Conservation (phyloP, 495 filamentous ascomycete genomes). For the Penicillium paradoxum region DNA sequence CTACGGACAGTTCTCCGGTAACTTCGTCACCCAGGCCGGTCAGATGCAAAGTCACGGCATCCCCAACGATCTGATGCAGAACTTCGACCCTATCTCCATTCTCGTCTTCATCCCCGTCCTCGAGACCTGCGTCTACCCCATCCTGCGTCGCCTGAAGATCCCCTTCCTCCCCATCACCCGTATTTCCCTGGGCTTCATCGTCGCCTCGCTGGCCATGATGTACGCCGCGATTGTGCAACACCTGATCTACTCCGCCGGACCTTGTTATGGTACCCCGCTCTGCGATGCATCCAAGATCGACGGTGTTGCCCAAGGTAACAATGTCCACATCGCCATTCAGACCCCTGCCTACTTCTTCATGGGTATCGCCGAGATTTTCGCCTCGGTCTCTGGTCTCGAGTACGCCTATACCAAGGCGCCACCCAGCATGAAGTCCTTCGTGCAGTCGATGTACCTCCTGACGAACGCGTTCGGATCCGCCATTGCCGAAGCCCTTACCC, state of each 20-base stretch:
- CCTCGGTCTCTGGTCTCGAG: constrained; percentile 63
- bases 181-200: constrained; percentile 66
- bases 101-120: constrained; percentile 68
- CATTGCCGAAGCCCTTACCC: constrained; percentile 65
- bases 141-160: constrained; percentile 58
- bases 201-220: constrained; percentile 60
- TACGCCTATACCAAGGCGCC: constrained; percentile 85
- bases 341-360: constrained; percentile 66
- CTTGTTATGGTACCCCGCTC: constrained; percentile 41
- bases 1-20: constrained; percentile 55
- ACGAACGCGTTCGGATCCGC: constrained; percentile 68
- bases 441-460: constrained; percentile 69
- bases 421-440: constrained; percentile 75
- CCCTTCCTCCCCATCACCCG: constrained; percentile 68
- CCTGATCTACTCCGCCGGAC: constrained; percentile 59
- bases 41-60: constrained; percentile 53
- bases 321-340: constrained; percentile 64
- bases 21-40: constrained; percentile 54
- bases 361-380: constrained; percentile 70
- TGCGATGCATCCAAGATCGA: constrained; percentile 31
- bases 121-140: constrained; percentile 63
- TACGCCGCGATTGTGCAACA: constrained; percentile 67
- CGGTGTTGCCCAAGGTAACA: constrained; percentile 35
- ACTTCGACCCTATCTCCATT: constrained; percentile 71
- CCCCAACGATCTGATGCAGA: constrained; percentile 70